A percentile compares a stretch with the other conserved stretches of the same genome.
These are phyloP conservation scores for Flaveria floridana DNA, from an alignment of 140 eudicot genomes.

Conservation along the genomic window DNA sequence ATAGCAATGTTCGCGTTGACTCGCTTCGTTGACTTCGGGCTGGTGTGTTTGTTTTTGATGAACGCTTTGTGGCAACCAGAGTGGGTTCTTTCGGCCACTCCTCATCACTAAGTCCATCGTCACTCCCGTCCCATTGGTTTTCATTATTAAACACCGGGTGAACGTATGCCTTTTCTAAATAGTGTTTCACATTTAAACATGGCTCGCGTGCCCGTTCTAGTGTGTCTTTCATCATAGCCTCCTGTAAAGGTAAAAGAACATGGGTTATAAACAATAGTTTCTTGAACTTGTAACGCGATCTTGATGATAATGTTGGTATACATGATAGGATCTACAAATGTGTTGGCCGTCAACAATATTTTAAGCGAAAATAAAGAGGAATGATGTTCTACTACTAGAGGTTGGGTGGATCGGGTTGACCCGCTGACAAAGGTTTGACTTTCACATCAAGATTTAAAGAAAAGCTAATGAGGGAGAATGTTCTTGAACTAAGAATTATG, in stretches of 20 bases:
- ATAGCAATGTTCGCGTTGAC: constrained; percentile 44
- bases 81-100: constrained; percentile 41
- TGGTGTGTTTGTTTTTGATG: constrained; percentile 53
- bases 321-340: too few species aligned
- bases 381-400: too few species aligned
- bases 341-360: too few species aligned
- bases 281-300: too few species aligned
- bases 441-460: too few species aligned
- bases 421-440: too few species aligned
- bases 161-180: constrained; percentile 59
- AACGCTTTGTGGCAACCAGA: constrained; percentile 56
- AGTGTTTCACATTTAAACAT: constrained; percentile 48
- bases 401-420: too few species aligned
- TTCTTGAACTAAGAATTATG: too few species aligned
- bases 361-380: too few species aligned
- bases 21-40: constrained; percentile 42
- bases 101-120: constrained; percentile 34
- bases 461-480: too few species aligned
- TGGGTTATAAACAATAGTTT: background rate
- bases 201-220: constrained; percentile 65
- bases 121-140: constrained; percentile 44
- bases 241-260: constrained; percentile 35
- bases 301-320: too few species aligned
- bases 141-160: constrained; percentile 66
- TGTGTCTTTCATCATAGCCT: constrained; percentile 83